Conservation (phyloP, 2,329 filamentous ascomycete species). For the Magnaporthiopsis rhizophila region DNA sequence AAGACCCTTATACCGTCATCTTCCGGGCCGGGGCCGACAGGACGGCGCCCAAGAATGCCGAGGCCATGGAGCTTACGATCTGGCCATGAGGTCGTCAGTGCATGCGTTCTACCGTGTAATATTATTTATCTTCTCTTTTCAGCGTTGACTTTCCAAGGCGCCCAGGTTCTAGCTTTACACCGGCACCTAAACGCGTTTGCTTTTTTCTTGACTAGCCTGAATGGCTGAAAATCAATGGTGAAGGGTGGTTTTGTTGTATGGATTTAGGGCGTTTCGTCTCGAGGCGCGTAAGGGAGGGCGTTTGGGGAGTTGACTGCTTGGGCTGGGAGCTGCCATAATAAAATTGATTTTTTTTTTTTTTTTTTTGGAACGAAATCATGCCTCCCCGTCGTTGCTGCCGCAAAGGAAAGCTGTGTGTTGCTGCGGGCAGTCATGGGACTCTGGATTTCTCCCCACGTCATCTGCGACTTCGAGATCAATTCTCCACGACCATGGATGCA, state of each 20-base stretch:
- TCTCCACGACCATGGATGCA: neutral
- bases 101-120: no score
- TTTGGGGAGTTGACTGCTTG: neutral
- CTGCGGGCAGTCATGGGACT: neutral
- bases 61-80: slow-evolving; percentile 14
- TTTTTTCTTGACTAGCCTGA: neutral
- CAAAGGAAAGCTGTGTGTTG: neutral
- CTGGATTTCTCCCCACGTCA: neutral
- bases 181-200: neutral
- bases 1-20: slow-evolving; percentile 24
- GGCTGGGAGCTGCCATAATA: no score
- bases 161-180: neutral
- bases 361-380: no score
- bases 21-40: slow-evolving; percentile 17
- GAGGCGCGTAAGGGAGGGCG: neutral
- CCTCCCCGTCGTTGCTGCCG: neutral
- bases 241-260: no score
- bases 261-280: no score
- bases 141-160: neutral
- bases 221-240: neutral
- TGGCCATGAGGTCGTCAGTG: no score
- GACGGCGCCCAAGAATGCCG: slow-evolving; percentile 10
- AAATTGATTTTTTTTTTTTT: no score
- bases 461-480: neutral
- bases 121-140: no score